phyloP scores from a whole-genome alignment of 345 rosid genomes.

The Citrus maxima region DNA sequence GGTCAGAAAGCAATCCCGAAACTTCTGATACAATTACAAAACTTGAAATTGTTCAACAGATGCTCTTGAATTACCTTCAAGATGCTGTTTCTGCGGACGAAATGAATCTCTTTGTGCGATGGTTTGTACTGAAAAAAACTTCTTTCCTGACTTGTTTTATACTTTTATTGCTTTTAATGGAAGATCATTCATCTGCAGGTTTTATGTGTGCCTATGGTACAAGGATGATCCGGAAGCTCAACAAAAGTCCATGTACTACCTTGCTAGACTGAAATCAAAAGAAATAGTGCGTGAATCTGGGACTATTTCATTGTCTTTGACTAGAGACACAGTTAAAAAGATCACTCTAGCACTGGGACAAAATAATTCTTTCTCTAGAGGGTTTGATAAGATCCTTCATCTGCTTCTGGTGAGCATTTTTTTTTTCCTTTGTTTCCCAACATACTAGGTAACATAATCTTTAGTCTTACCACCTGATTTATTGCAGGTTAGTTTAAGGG shows the following conservation, averaged over 20 bases:
- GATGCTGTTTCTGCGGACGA: slow-evolving; percentile 77
- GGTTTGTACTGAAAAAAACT: slow-evolving; percentile 46
- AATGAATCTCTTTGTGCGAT: slow-evolving; percentile 74
- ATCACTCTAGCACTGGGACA: slow-evolving; percentile 82
- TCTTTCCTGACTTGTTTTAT: slow-evolving; percentile 6
- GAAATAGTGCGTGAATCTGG: slow-evolving; percentile 79
- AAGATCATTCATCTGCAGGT: slow-evolving; percentile 54
- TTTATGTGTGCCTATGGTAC: slow-evolving; percentile 88
- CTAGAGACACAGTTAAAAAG: slow-evolving; percentile 77
- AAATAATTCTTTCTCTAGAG: slow-evolving; percentile 92
- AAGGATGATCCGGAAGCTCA: slow-evolving; percentile 84
- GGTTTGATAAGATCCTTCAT: slow-evolving; percentile 92
- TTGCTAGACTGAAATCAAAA: slow-evolving; percentile 82
- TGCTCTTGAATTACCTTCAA: slow-evolving; percentile 91
- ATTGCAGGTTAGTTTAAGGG: slow-evolving; percentile 90
- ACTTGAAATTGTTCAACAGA: slow-evolving; percentile 78
- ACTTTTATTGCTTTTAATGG: slow-evolving; percentile 22
- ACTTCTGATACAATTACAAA: slow-evolving; percentile 47
- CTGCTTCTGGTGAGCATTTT: slow-evolving; percentile 86
- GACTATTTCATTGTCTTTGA: slow-evolving; percentile 47
- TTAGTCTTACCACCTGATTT: slow-evolving; percentile 24
- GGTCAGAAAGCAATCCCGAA: slow-evolving; percentile 30
- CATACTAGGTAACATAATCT: slow-evolving; percentile 3
- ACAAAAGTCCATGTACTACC: slow-evolving; percentile 59
- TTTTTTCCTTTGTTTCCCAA: slow-evolving; percentile 15